These are phyloP conservation scores for Linderina pennispora DNA, from an alignment of 192 early-diverging fungal genomes.

Conservation along the genomic window DNA sequence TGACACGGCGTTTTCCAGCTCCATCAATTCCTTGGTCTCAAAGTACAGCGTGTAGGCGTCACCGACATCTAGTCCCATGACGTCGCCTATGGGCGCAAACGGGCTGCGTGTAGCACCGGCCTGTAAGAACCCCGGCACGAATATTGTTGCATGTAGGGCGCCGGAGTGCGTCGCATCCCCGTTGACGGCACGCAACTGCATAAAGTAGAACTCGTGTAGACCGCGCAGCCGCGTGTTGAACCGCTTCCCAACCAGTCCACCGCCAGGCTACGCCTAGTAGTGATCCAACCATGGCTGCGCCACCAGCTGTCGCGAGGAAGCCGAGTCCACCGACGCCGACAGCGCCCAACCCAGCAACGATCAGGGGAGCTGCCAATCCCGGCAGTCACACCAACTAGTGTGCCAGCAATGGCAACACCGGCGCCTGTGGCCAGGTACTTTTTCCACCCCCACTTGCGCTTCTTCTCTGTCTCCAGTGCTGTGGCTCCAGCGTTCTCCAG, in stretches of 20 bases:
- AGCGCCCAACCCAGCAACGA: slow-evolving; percentile 49
- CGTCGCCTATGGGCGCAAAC: slow-evolving; percentile 14
- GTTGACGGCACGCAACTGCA: slow-evolving; percentile 7
- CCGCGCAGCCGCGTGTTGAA: slow-evolving; percentile 39
- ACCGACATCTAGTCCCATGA: slow-evolving; percentile 27
- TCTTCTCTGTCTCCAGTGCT: slow-evolving; percentile 17
- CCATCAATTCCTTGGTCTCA: slow-evolving; percentile 41
- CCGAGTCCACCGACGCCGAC: slow-evolving; percentile 45
- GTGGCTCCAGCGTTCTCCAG: slow-evolving; percentile 36
- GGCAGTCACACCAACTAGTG: slow-evolving; percentile 47
- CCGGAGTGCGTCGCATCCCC: slow-evolving; percentile 8
- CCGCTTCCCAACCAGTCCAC: slow-evolving; percentile 42
- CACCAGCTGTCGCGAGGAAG: slow-evolving; percentile 39
- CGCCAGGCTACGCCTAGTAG: slow-evolving; percentile 50
- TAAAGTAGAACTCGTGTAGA: slow-evolving; percentile 41
- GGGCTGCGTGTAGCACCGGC: slow-evolving; percentile 20
- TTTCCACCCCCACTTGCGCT: slow-evolving; percentile 36
- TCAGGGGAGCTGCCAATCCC: slow-evolving; percentile 50
- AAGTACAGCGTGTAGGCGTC: slow-evolving; percentile 48
- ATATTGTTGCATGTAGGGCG: slow-evolving; percentile 45
- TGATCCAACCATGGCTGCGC: slow-evolving; percentile 43
- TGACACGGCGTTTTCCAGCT: slow-evolving; percentile 37
- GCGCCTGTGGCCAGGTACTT: slow-evolving; percentile 43
- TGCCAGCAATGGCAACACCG: slow-evolving; percentile 40
- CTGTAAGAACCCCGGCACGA: slow-evolving; percentile 46